Percentiles rank a stretch among this genome's conserved stretches.
phyloP scores from a whole-genome alignment of 2,329 filamentous ascomycete species.

The Capronia epimyces region DNA sequence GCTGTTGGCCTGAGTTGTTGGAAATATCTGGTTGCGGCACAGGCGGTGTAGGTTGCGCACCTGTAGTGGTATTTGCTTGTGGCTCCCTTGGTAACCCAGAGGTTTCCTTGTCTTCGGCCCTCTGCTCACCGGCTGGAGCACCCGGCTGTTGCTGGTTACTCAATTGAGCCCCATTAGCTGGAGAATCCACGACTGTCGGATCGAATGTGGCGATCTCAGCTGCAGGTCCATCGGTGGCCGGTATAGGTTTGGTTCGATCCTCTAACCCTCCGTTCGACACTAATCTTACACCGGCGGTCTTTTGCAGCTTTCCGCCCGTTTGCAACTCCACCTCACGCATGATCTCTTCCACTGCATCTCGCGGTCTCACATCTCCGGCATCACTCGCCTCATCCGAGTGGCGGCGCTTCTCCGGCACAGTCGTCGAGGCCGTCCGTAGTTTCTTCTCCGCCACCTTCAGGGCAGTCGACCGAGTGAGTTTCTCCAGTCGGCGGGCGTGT shows the following conservation, averaged over 20 bases:
- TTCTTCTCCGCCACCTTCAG: conserved; percentile 71
- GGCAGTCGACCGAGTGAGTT: conserved; percentile 64
- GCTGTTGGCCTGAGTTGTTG: conserved; percentile 2
- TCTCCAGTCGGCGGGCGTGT: conserved; percentile 69
- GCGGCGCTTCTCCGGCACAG: conserved; percentile 33
- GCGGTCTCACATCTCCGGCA: conserved; percentile 12
- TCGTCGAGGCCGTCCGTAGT: conserved; percentile 61
- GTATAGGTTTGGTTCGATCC: conserved; percentile 41
- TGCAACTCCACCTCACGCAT: conserved; percentile 66
- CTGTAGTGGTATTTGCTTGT: neutral
- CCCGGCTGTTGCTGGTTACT: conserved; percentile 26
- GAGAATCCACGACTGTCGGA: conserved; percentile 6
- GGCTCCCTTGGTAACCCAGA: neutral
- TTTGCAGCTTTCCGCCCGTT: conserved; percentile 61
- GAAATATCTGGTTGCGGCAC: conserved; percentile 1
- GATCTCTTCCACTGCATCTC: conserved; percentile 60
- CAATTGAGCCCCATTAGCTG: neutral
- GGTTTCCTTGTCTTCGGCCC: neutral
- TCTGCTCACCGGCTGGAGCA: conserved; percentile 28
- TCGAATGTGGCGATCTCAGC: neutral
- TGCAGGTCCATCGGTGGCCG: conserved; percentile 5
- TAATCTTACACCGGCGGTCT: conserved; percentile 61
- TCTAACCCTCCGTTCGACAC: conserved; percentile 73
- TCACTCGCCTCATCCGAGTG: conserved; percentile 7
- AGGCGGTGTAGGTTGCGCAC: neutral